phyloP scores from a whole-genome alignment of 176 grass and related monocot genomes.

The Ampelocalamus luodianensis region DNA sequence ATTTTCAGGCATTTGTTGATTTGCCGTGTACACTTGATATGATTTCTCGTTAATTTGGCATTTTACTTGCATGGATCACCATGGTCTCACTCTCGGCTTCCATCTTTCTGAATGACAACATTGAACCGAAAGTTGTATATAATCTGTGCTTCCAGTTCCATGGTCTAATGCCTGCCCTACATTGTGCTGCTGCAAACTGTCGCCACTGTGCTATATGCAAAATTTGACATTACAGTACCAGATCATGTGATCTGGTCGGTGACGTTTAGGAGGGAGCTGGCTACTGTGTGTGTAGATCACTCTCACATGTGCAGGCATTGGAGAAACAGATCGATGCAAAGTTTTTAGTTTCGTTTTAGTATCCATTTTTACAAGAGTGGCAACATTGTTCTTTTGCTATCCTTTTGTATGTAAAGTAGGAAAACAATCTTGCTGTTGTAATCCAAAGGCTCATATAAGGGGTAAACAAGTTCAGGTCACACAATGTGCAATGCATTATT shows the following conservation, averaged over 20 bases:
- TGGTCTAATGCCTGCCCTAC: neutral
- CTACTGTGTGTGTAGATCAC: neutral
- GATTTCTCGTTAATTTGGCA: neutral
- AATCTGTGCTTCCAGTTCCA: neutral
- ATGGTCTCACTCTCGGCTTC: neutral
- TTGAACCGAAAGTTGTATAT: neutral
- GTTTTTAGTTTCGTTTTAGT: neutral
- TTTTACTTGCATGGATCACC: neutral
- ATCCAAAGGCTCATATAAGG: neutral
- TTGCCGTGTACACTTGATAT: neutral
- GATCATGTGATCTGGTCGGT: neutral
- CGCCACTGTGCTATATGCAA: no score
- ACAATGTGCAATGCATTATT: neutral
- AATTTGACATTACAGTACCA: no score
- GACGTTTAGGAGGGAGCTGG: neutral
- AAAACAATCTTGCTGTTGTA: neutral
- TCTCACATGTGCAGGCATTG: neutral
- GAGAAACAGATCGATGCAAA: neutral
- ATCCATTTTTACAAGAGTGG: neutral
- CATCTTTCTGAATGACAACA: neutral
- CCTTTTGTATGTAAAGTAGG: neutral
- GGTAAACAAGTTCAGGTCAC: neutral
- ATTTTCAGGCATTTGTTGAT: neutral
- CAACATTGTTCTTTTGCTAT: neutral
- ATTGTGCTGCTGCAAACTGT: no score